These are phyloP conservation scores for Musa troglodytarum DNA, from an alignment of 176 grass and related monocot species.

Conservation along the genomic window DNA sequence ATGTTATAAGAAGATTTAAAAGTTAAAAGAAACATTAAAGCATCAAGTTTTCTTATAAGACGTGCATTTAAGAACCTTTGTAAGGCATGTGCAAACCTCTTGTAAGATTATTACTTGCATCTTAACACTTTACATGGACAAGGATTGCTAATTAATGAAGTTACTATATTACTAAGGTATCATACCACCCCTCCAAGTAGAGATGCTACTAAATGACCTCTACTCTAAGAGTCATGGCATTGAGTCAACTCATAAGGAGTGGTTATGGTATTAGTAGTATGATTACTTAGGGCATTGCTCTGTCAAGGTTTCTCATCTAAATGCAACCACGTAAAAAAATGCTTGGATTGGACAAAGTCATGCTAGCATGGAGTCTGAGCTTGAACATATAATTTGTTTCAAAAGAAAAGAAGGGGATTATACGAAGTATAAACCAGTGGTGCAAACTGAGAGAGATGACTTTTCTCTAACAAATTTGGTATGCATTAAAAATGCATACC, in stretches of 20 bases:
- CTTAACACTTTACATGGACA: not conserved
- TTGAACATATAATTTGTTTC: not conserved
- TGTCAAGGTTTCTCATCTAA: too few species aligned
- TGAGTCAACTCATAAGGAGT: not conserved
- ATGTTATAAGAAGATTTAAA: not conserved
- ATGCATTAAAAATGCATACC: constrained; percentile 32
- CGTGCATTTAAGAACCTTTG: not conserved
- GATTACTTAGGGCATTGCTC: not conserved
- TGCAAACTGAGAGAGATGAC: too few species aligned
- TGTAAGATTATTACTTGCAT: not conserved
- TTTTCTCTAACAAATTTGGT: too few species aligned
- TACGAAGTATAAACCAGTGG: too few species aligned
- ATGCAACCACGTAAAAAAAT: not conserved
- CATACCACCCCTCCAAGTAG: not conserved
- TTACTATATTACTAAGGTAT: not conserved
- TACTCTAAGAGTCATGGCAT: too few species aligned
- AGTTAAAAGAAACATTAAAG: not conserved
- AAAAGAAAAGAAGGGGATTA: not conserved
- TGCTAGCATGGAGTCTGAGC: not conserved
- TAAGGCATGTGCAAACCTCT: not conserved
- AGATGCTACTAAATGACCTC: too few species aligned
- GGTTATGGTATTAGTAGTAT: not conserved
- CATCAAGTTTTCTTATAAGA: not conserved
- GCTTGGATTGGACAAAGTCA: not conserved
- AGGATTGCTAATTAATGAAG: not conserved